These are phyloP conservation scores for Mimosa bimucronata DNA, from an alignment of 306 rosid genomes.

Conservation along the genomic window DNA sequence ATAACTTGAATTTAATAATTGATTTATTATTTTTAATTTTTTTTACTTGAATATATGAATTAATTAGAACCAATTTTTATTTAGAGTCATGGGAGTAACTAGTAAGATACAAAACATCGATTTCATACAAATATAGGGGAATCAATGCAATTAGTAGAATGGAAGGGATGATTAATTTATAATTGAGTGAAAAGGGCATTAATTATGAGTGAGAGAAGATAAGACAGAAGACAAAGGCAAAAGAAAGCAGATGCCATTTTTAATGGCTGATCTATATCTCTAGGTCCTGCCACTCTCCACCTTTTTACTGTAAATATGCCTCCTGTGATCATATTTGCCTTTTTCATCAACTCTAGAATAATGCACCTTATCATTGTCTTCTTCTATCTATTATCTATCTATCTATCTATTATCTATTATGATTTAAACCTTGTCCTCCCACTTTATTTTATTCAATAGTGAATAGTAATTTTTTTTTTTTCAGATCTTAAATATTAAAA, in stretches of 20 bases:
- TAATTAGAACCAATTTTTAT: too few species aligned
- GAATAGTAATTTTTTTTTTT: too few species aligned
- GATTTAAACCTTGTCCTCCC: constrained; percentile 31
- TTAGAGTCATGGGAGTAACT: too few species aligned
- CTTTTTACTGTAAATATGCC: constrained; percentile 44
- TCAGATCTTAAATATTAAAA: too few species aligned
- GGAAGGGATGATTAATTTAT: neutral
- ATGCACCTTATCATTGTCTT: constrained; percentile 27
- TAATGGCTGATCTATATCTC: constrained; percentile 41
- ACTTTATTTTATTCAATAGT: too few species aligned
- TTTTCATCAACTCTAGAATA: constrained; percentile 17
- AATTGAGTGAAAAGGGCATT: neutral
- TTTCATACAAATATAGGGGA: too few species aligned
- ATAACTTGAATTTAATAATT: too few species aligned
- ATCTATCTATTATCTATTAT: too few species aligned
- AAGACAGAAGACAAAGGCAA: constrained; percentile 25
- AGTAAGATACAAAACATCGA: too few species aligned
- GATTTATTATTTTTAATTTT: too few species aligned
- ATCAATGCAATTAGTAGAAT: neutral
- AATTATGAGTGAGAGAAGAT: constrained; percentile 39
- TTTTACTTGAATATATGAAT: too few species aligned
- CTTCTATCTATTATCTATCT: too few species aligned
- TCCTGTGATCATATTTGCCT: constrained; percentile 34
- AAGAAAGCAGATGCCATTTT: constrained; percentile 67
- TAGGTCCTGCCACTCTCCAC: constrained; percentile 42